phyloP scores from a whole-genome alignment of 2,329 filamentous ascomycete species.

The Fusarium miscanthi region DNA sequence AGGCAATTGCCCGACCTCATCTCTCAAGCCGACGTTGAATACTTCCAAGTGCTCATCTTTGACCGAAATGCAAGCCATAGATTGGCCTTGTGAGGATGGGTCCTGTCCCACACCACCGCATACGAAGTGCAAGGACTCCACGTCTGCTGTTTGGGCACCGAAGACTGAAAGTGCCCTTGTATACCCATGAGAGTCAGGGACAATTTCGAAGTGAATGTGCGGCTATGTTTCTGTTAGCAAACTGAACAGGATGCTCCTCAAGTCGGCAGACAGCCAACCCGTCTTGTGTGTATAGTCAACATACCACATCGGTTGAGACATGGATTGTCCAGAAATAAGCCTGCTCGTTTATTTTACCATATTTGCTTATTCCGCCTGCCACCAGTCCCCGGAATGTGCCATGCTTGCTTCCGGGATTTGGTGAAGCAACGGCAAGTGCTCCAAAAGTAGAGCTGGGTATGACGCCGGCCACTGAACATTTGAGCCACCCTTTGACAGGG shows the following conservation, averaged over 20 bases:
- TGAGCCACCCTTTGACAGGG: constrained; percentile 59
- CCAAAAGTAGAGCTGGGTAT: constrained; percentile 57
- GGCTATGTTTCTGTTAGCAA: constrained; percentile 37
- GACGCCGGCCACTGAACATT: constrained; percentile 53
- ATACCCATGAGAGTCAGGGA: constrained; percentile 6
- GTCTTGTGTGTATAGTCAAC: constrained; percentile 15
- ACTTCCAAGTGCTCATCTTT: constrained; percentile 45
- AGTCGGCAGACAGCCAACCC: background rate
- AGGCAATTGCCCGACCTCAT: constrained; percentile 54
- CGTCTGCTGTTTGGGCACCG: constrained; percentile 46
- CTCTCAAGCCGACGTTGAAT: constrained; percentile 5
- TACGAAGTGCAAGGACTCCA: constrained; percentile 39
- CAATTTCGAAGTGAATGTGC: constrained; percentile 41
- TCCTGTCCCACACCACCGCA: constrained; percentile 51
- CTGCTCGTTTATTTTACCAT: constrained; percentile 71
- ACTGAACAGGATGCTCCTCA: background rate
- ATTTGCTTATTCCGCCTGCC: constrained; percentile 75
- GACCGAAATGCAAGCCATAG: constrained; percentile 36
- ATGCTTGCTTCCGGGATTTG: constrained; percentile 33
- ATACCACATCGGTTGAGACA: constrained; percentile 52
- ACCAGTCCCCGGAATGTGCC: constrained; percentile 68
- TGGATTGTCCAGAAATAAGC: constrained; percentile 73
- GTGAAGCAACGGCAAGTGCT: constrained; percentile 51
- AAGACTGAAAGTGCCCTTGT: constrained; percentile 45
- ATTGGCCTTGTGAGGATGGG: constrained; percentile 45